phyloP scores from a whole-genome alignment of 2,329 filamentous ascomycete species.

The Diaporthe sp. region DNA sequence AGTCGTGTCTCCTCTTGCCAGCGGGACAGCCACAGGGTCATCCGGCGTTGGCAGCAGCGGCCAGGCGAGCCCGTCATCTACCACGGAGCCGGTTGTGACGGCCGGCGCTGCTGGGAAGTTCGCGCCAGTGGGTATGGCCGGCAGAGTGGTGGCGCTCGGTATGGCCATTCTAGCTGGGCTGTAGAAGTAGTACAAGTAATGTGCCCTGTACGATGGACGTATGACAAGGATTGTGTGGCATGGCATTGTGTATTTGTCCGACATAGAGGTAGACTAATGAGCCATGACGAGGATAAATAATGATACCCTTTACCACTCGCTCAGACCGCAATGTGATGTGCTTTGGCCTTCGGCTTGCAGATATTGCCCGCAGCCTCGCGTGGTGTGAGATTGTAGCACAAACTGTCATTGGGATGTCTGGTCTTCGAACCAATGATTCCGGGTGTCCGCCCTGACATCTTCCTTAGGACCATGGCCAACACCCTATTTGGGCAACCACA shows the following conservation, averaged over 20 bases:
- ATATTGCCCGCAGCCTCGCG: background rate
- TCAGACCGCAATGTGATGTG: background rate
- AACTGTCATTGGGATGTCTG: background rate
- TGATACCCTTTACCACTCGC: background rate
- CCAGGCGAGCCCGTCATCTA: background rate
- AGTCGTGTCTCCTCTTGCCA: slow-evolving; percentile 12
- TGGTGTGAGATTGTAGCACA: background rate
- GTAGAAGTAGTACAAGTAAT: background rate
- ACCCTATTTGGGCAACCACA: background rate
- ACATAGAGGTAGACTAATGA: background rate
- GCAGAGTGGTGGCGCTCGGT: background rate
- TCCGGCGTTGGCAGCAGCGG: background rate
- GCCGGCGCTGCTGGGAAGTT: background rate
- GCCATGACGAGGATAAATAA: background rate
- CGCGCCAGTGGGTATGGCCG: background rate
- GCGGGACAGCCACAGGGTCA: background rate
- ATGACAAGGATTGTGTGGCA: background rate
- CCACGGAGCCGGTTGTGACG: background rate
- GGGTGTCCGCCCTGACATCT: background rate
- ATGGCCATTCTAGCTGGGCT: background rate
- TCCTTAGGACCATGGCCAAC: background rate
- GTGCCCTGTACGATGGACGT: background rate
- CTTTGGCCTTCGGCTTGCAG: background rate
- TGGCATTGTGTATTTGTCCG: background rate
- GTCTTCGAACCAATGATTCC: background rate